Conservation (phyloP, 768 basidiomycete genomes). For the Mycena galopus region DNA sequence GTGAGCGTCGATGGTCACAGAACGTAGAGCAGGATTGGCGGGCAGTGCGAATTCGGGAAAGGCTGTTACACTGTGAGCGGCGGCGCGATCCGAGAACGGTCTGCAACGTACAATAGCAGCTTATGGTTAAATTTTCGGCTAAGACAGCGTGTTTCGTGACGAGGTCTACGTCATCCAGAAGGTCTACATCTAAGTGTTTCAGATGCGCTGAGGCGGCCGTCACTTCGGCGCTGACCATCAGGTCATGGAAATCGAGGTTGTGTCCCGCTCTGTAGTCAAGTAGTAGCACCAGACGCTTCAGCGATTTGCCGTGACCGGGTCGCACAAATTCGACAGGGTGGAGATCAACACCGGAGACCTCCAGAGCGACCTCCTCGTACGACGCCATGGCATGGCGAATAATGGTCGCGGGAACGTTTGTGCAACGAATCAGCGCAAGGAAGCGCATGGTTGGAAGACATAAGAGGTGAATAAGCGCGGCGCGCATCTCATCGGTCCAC, state of each 20-base stretch:
- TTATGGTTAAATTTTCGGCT: constrained; percentile 1
- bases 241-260: constrained; percentile 2
- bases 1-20: not conserved
- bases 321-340: constrained; percentile 1
- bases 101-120: constrained; percentile 6
- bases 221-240: constrained; percentile 8
- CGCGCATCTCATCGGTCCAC: constrained; percentile 1
- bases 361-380: constrained; percentile 7
- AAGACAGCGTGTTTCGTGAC: not conserved
- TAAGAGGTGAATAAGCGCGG: not conserved
- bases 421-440: constrained; percentile 6
- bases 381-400: constrained; percentile 10
- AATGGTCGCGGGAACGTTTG: not conserved
- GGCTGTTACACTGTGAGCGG: constrained; percentile 1
- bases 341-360: constrained; percentile 8
- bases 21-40: constrained; percentile 3
- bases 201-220: constrained; percentile 10
- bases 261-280: not conserved
- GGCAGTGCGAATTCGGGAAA: constrained; percentile 12
- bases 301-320: constrained; percentile 4
- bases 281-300: constrained; percentile 7
- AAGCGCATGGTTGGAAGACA: constrained; percentile 9
- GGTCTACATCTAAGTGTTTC: constrained; percentile 9
- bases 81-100: constrained; percentile 9
- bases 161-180: constrained; percentile 9